These are phyloP conservation scores for Stachybotrys chlorohalonatus DNA, from an alignment of 2,329 filamentous ascomycete genomes.

Conservation along the genomic window DNA sequence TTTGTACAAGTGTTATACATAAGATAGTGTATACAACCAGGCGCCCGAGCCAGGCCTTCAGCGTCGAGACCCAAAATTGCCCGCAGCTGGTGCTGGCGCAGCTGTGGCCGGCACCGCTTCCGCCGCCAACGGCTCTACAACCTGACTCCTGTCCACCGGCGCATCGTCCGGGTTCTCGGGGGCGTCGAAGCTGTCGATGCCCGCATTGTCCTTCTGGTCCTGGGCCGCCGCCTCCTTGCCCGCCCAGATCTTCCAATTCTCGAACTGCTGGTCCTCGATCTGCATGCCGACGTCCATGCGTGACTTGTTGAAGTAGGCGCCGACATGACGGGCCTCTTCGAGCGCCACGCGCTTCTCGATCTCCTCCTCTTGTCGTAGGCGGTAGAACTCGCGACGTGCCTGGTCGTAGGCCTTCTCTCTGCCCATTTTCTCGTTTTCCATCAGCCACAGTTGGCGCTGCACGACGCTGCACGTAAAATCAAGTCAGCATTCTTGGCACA, in stretches of 20 bases:
- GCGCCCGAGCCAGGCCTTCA: neutral
- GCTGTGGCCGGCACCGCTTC: slow-evolving; percentile 4
- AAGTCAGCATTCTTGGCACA: slow-evolving; percentile 2
- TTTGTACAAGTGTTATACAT: slow-evolving; percentile 12
- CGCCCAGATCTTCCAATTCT: slow-evolving; percentile 82
- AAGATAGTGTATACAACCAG: slow-evolving; percentile 6
- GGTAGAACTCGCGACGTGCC: slow-evolving; percentile 86
- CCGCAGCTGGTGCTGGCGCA: slow-evolving; percentile 6
- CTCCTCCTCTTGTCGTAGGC: slow-evolving; percentile 71
- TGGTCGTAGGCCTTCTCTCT: slow-evolving; percentile 71
- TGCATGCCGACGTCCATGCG: slow-evolving; percentile 69
- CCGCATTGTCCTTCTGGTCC: slow-evolving; percentile 28
- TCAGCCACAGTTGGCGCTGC: slow-evolving; percentile 82
- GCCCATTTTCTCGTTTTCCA: slow-evolving; percentile 54
- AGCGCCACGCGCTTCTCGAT: slow-evolving; percentile 72
- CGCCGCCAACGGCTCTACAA: slow-evolving; percentile 3
- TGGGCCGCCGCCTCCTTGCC: slow-evolving; percentile 32
- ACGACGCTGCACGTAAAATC: slow-evolving; percentile 57
- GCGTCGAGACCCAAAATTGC: neutral
- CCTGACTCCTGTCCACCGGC: slow-evolving; percentile 2
- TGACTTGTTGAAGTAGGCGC: slow-evolving; percentile 79
- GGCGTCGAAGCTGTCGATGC: slow-evolving; percentile 33
- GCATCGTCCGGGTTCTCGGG: slow-evolving; percentile 16
- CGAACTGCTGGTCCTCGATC: slow-evolving; percentile 71
- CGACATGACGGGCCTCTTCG: slow-evolving; percentile 79